These are phyloP conservation scores for Dendryphion nanum DNA, from an alignment of 2,329 filamentous ascomycete genomes.

Conservation along the genomic window DNA sequence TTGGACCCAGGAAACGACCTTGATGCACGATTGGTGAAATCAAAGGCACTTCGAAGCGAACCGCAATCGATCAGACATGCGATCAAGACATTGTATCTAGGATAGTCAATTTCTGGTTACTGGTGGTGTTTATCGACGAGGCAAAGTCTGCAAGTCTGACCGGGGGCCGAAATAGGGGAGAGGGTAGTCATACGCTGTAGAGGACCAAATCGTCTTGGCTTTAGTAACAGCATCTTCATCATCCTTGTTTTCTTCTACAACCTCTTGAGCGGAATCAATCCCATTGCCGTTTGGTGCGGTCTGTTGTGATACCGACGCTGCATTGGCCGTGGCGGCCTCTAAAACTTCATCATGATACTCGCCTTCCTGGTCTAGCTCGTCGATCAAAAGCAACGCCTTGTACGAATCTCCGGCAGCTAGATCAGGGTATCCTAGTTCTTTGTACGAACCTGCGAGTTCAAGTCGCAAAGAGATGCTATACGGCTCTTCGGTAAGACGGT, in stretches of 20 bases:
- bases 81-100: conserved; percentile 38
- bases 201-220: conserved; percentile 22
- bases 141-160: too few species aligned
- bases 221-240: conserved; percentile 9
- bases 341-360: conserved; percentile 75
- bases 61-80: conserved; percentile 60
- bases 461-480: conserved; percentile 45
- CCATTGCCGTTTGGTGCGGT: too few species aligned
- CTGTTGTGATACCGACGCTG: too few species aligned
- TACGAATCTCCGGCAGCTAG: conserved; percentile 89
- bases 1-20: conserved; percentile 54
- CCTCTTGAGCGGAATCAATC: too few species aligned
- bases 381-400: conserved; percentile 79
- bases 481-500: conserved; percentile 22
- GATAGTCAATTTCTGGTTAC: too few species aligned
- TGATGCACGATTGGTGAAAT: conserved; percentile 64
- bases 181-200: conserved; percentile 27
- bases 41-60: conserved; percentile 65
- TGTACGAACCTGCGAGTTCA: conserved; percentile 69
- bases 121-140: too few species aligned
- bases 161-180: too few species aligned
- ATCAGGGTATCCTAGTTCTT: conserved; percentile 80
- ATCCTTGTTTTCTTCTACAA: background rate
- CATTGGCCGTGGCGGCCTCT: conserved; percentile 46
- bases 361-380: conserved; percentile 74